Evolutionary conservation across 306 rosid species (phyloP).

Genomic region (Cucurbita moschata): DNA sequence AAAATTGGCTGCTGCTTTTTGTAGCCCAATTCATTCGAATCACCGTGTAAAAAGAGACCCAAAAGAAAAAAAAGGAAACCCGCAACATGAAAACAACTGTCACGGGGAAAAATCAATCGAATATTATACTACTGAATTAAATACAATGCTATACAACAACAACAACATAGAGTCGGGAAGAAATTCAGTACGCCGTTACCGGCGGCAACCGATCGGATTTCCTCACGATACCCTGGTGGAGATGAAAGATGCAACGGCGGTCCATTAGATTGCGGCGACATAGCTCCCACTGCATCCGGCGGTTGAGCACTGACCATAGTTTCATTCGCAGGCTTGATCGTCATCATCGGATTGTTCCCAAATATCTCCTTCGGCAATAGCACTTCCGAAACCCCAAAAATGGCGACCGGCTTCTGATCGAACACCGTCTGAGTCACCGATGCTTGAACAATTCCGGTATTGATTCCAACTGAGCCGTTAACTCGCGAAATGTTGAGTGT

Average conservation of each 20-base stretch:
- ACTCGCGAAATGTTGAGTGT: conserved; percentile 75
- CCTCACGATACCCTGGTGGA: conserved; percentile 50
- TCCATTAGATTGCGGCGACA: conserved; percentile 46
- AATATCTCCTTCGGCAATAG: conserved; percentile 74
- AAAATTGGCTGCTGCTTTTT: conserved; percentile 25
- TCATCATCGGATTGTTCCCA: conserved; percentile 30
- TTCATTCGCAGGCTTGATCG: conserved; percentile 25
- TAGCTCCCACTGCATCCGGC: conserved; percentile 27
- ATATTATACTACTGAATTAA: conserved; percentile 42
- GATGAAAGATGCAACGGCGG: conserved; percentile 52
- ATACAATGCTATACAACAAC: conserved; percentile 74
- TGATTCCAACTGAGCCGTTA: conserved; percentile 67
- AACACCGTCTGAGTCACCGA: conserved; percentile 78
- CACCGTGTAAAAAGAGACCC: conserved; percentile 27
- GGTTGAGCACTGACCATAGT: conserved; percentile 24
- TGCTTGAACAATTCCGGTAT: conserved; percentile 68
- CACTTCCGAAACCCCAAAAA: conserved; percentile 80
- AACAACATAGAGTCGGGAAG: conserved; percentile 42
- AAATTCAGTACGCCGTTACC: conserved; percentile 17
- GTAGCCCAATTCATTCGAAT: conserved; percentile 45
- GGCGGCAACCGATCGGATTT: conserved; percentile 30
- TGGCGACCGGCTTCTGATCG: conserved; percentile 85
- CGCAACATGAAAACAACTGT: conserved; percentile 25
- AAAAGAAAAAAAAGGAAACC: conserved; percentile 25
- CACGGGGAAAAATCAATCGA: conserved; percentile 17